These are phyloP conservation scores for Populus davidiana DNA, from an alignment of 345 rosid species.

Conservation along the genomic window DNA sequence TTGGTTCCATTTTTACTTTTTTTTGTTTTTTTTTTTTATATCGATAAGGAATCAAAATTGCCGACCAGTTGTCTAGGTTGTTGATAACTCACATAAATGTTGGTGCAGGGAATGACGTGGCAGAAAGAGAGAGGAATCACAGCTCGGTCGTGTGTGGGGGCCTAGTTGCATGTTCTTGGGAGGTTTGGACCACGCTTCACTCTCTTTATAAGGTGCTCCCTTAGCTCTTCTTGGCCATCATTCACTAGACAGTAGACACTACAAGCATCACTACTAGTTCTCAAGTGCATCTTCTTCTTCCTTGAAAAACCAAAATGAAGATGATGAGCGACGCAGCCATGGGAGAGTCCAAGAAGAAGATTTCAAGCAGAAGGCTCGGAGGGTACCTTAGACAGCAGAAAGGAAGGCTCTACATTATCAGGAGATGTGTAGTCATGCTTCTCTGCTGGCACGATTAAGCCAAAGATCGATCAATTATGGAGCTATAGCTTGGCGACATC, in stretches of 20 bases:
- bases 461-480: neutral
- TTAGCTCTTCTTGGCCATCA: neutral
- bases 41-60: constrained; percentile 19
- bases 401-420: constrained; percentile 71
- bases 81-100: constrained; percentile 25
- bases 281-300: neutral
- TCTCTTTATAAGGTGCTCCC: constrained; percentile 20
- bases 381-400: constrained; percentile 67
- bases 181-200: constrained; percentile 22
- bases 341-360: constrained; percentile 46
- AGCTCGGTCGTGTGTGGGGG: neutral
- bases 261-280: neutral
- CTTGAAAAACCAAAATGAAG: constrained; percentile 5
- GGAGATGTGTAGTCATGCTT: constrained; percentile 77
- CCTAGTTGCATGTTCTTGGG: neutral
- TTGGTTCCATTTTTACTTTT: neutral
- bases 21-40: neutral
- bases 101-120: constrained; percentile 31
- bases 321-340: constrained; percentile 23
- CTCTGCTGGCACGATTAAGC: constrained; percentile 73
- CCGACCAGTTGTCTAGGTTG: constrained; percentile 41
- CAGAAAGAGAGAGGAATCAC: neutral
- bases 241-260: neutral
- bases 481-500: neutral
- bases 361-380: constrained; percentile 56